Percentiles rank a stretch among this genome's conserved stretches.
Evolutionary conservation across 352 stramenopile genomes (phyloP).

Genomic region (Phytophthora chlamydospora): DNA sequence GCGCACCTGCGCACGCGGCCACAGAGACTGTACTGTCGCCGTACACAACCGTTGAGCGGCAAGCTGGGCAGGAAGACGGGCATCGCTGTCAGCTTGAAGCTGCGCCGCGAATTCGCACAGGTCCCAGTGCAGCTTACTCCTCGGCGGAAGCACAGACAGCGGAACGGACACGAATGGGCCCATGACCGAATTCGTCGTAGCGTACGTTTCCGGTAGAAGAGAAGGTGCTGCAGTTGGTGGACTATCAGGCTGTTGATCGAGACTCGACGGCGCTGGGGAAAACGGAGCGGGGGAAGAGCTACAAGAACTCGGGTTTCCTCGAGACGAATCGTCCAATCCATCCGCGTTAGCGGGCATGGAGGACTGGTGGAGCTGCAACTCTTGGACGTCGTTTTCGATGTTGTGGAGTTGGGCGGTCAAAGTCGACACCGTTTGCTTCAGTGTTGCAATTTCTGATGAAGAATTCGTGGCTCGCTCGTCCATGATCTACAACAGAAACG

Average conservation of each 20-base stretch:
- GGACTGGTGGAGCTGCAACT: conserved; percentile 45
- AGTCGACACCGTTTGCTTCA: conserved; percentile 55
- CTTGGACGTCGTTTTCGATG: conserved; percentile 50
- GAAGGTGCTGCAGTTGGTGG: conserved; percentile 28
- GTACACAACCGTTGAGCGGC: conserved; percentile 79
- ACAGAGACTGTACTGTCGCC: conserved; percentile 88
- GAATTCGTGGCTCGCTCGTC: conserved; percentile 41
- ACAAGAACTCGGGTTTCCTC: conserved; percentile 36
- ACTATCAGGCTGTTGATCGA: conserved; percentile 33
- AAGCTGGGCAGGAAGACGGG: conserved; percentile 72
- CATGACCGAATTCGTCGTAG: conserved; percentile 56
- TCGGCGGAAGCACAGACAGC: conserved; percentile 80
- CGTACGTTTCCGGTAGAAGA: conserved; percentile 46
- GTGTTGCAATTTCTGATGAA: conserved; percentile 39
- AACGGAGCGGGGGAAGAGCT: conserved; percentile 39
- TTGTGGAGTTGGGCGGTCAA: conserved; percentile 50
- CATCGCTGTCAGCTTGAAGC: conserved; percentile 76
- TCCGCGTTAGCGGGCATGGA: conserved; percentile 15
- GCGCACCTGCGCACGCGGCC: conserved; percentile 96
- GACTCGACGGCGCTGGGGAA: conserved; percentile 42
- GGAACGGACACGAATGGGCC: conserved; percentile 86
- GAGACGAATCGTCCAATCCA: conserved; percentile 28
- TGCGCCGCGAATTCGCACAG: conserved; percentile 87
- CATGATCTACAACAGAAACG: conserved; percentile 36
- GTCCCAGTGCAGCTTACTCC: conserved; percentile 89